Percentiles rank a stretch among this genome's conserved stretches.
Conservation (phyloP, 352 stramenopile species). For the Globisporangium alternatum region DNA sequence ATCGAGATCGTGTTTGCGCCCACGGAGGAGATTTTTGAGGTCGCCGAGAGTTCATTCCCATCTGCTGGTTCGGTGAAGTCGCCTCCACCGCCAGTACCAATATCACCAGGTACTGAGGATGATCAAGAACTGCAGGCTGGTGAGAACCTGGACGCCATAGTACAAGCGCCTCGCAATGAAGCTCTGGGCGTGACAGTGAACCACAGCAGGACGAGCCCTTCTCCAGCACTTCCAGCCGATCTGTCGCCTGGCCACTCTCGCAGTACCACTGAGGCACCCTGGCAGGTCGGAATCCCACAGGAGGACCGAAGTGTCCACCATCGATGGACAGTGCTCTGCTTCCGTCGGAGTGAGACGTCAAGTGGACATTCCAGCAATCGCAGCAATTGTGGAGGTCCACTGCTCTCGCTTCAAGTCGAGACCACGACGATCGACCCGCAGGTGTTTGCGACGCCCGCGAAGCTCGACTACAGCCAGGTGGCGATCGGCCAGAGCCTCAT, state of each 20-base stretch:
- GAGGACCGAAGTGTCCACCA: constrained; percentile 76
- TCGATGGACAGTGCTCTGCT: constrained; percentile 76
- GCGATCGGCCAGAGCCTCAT: constrained; percentile 72
- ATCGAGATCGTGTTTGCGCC: constrained; percentile 86
- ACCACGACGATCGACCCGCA: constrained; percentile 60
- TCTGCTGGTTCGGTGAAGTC: neutral
- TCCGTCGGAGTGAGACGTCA: constrained; percentile 27
- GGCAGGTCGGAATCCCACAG: constrained; percentile 14
- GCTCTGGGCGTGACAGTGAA: constrained; percentile 1
- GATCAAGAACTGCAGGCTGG: neutral
- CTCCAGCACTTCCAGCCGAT: neutral
- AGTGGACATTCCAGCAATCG: neutral
- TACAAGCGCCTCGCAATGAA: neutral
- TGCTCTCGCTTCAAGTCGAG: constrained; percentile 62
- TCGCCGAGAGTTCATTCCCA: constrained; percentile 17
- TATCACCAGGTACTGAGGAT: neutral
- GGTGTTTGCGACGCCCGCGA: constrained; percentile 38
- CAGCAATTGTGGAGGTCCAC: constrained; percentile 2
- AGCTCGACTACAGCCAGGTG: constrained; percentile 84
- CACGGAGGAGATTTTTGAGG: constrained; percentile 36
- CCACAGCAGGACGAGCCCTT: constrained; percentile 3
- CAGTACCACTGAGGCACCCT: neutral
- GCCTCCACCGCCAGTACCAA: neutral
- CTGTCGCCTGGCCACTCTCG: neutral
- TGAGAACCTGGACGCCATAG: neutral